Conservation (phyloP, 2,329 filamentous ascomycete genomes). For the Phaeoacremonium minimum region DNA sequence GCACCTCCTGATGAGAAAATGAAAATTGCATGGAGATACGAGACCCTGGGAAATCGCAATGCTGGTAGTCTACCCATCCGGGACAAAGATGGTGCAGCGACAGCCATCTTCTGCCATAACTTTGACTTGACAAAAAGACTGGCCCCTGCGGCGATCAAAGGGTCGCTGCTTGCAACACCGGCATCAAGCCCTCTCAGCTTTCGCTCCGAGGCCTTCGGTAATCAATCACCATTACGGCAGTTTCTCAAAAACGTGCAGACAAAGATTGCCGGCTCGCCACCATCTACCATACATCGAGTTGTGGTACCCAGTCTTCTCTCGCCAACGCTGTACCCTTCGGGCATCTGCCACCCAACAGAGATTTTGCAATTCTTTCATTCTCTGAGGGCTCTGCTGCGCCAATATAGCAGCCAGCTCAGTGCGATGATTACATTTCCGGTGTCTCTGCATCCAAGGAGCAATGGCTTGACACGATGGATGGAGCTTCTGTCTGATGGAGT, state of each 20-base stretch:
- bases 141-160: slow-evolving; percentile 39
- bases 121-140: slow-evolving; percentile 70
- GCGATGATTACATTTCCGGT: slow-evolving; percentile 74
- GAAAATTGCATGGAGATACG: slow-evolving; percentile 99
- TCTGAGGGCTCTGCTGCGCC: slow-evolving; percentile 69
- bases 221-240: slow-evolving; percentile 52
- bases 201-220: slow-evolving; percentile 11
- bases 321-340: slow-evolving; percentile 74
- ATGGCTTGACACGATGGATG: slow-evolving; percentile 78
- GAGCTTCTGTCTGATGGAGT: slow-evolving; percentile 83
- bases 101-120: slow-evolving; percentile 60
- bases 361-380: slow-evolving; percentile 78
- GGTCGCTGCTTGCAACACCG: slow-evolving; percentile 46
- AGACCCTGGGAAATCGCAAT: slow-evolving; percentile 63
- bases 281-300: slow-evolving; percentile 69
- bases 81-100: slow-evolving; percentile 13
- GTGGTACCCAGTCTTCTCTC: slow-evolving; percentile 83
- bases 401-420: slow-evolving; percentile 60
- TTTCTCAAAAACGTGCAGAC: slow-evolving; percentile 58
- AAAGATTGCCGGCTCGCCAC: slow-evolving; percentile 51
- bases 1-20: slow-evolving; percentile 64
- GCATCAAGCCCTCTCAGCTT: slow-evolving; percentile 36
- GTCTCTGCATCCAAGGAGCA: slow-evolving; percentile 70
- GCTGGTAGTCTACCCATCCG: background rate
- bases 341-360: slow-evolving; percentile 64